Evolutionary conservation across 2,329 filamentous ascomycete genomes (phyloP).

Genomic region (Paraphaeosphaeria sporulosa): DNA sequence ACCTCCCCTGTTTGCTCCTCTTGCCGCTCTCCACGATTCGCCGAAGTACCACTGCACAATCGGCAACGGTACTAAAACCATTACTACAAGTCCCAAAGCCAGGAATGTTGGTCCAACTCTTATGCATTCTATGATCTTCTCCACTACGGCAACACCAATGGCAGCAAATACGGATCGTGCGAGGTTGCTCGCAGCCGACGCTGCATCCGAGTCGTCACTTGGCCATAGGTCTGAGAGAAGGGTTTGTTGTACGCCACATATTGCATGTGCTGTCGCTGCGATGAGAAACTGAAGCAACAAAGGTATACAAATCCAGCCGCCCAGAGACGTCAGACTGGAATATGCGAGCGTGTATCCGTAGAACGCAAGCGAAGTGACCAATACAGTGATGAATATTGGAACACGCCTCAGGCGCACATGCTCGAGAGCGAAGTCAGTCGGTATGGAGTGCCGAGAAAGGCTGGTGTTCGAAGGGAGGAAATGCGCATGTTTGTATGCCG

Average conservation of each 20-base stretch:
- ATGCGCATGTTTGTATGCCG: constrained; percentile 42
- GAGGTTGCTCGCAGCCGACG: constrained; percentile 70
- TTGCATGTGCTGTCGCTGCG: constrained; percentile 42
- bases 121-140: constrained; percentile 64
- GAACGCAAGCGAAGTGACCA: constrained; percentile 45
- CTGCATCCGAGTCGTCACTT: constrained; percentile 63
- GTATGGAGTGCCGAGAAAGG: constrained; percentile 21
- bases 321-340: constrained; percentile 34
- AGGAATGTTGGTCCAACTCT: constrained; percentile 63
- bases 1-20: constrained; percentile 4
- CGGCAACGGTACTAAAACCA: constrained; percentile 20
- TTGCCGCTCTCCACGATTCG: constrained; percentile 16
- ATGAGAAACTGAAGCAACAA: constrained; percentile 38
- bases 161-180: constrained; percentile 68
- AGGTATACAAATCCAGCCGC: constrained; percentile 20
- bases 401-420: constrained; percentile 49
- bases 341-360: constrained; percentile 50
- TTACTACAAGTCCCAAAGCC: constrained; percentile 21
- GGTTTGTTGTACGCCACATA: constrained; percentile 64
- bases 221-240: constrained; percentile 71
- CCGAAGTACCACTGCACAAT: constrained; percentile 26
- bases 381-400: constrained; percentile 48
- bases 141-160: constrained; percentile 66
- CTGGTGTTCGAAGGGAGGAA: constrained; percentile 39
- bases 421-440: constrained; percentile 54